Conservation (phyloP, 164 flowering plant species). For the Taxillus chinensis region DNA sequence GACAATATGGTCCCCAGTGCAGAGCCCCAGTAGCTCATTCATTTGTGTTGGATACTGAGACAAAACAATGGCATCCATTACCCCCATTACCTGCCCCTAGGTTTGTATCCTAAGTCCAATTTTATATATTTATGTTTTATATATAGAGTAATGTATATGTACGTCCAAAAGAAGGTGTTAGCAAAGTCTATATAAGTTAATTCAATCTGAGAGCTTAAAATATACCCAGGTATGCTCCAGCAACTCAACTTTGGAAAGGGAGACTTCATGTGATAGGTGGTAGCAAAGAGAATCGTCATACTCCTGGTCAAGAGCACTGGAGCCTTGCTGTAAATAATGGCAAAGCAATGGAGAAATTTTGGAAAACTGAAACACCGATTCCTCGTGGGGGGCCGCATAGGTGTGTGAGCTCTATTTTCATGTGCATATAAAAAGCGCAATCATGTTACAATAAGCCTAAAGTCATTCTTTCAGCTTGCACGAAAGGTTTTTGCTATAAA, state of each 20-base stretch:
- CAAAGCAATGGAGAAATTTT: slow-evolving; percentile 58
- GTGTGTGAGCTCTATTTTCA: slow-evolving; percentile 18
- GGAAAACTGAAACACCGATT: slow-evolving; percentile 78
- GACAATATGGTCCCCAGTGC: slow-evolving; percentile 96
- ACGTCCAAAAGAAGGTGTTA: too few species aligned
- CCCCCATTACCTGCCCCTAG: slow-evolving; percentile 82
- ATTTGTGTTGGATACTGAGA: slow-evolving; percentile 66
- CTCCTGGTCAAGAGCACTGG: slow-evolving; percentile 88
- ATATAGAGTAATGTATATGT: too few species aligned
- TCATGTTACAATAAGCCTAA: background rate
- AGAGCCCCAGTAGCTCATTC: slow-evolving; percentile 61
- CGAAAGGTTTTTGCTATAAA: too few species aligned
- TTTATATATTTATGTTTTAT: too few species aligned
- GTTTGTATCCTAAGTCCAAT: slow-evolving; percentile 23
- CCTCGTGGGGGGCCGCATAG: slow-evolving; percentile 99
- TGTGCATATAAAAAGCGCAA: background rate
- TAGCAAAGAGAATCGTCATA: slow-evolving; percentile 85
- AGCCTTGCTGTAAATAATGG: slow-evolving; percentile 93
- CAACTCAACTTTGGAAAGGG: slow-evolving; percentile 95
- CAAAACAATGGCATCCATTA: slow-evolving; percentile 57
- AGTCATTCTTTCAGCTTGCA: background rate
- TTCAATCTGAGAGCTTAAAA: background rate
- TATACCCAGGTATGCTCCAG: slow-evolving; percentile 81
- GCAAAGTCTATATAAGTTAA: background rate
- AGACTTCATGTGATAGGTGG: slow-evolving; percentile 99